Evolutionary conservation across 2,329 filamentous ascomycete genomes (phyloP), one percentile per base, ranked within the genome.

Genomic region (Shiraia bambusicola): DNA sequence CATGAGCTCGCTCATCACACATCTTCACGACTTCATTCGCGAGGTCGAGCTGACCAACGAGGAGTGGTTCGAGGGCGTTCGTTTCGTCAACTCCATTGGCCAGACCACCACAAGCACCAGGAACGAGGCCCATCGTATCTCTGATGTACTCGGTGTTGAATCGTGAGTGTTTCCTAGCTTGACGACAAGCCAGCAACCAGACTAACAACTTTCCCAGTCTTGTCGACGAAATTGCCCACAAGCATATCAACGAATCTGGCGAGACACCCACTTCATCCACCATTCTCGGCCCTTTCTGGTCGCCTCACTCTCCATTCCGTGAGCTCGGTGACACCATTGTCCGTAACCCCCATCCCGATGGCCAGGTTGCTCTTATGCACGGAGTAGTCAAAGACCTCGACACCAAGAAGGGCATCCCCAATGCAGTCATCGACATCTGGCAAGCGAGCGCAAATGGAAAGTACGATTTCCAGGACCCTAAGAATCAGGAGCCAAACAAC

Each of bases 241-340:
- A 77, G 64, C 73, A 82, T 65, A 72, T 82, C 61, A 80, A 81
- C 51, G 80, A 86, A 43, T 76, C 78, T 42, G 75, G 76, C 61
- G 70, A 80, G 47, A 74, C 78, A 46, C 84, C 85, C 33, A 88
- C 86, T n/a, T 87, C 84, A 3, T 86, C 84, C 47, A 79, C 84
- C 45, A 89, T 89, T 60, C 82, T 89, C 46, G 86, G 86, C 2
- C 86, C 86, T 51, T 88, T 89, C 77, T 89, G 85, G 84, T 84
- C 81, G 9, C 84, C 85, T 57, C 77, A 87, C 56, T 83, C 86
- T 1, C 85, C 86, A 24, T 87, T 87, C 79, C 81, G 84, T 32
- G 75, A 82, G 27, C 76, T 81, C 53, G 85, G 85, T 52, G 77
- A 73, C 62, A 76, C 72, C 66, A 84, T 88, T 66, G 83, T 88